These are phyloP conservation scores for Sherardia arvensis DNA, from an alignment of 257 asterid species.

Conservation along the genomic window DNA sequence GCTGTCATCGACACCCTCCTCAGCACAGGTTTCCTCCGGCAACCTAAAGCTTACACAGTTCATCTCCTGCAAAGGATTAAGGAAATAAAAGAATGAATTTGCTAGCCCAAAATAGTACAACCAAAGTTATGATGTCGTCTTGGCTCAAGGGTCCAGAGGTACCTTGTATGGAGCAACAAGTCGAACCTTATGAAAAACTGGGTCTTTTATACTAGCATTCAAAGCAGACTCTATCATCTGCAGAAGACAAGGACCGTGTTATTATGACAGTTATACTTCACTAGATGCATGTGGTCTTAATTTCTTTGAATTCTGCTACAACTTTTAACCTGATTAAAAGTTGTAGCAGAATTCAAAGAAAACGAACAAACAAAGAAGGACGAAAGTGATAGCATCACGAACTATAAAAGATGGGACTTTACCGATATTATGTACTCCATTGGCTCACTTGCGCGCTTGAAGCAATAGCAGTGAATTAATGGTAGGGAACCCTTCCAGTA, in stretches of 20 bases:
- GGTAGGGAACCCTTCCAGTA: conserved; percentile 83
- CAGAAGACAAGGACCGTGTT: not conserved
- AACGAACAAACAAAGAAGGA: not conserved
- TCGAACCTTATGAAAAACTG: conserved; percentile 62
- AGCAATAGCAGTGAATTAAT: conserved; percentile 91
- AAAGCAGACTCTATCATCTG: conserved; percentile 77
- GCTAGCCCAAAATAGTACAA: not conserved
- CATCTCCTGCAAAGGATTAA: conserved; percentile 65
- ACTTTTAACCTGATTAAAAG: not conserved
- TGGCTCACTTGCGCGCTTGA: conserved; percentile 66
- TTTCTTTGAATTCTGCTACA: not conserved
- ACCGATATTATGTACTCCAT: conserved; percentile 51
- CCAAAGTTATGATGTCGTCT: not conserved
- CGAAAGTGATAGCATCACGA: not conserved
- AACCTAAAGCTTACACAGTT: conserved; percentile 82
- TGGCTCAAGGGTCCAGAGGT: conserved; percentile 8
- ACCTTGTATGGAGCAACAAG: conserved; percentile 98
- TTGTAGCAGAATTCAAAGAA: not conserved
- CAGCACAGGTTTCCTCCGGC: conserved; percentile 67
- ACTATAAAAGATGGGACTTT: conserved; percentile 20
- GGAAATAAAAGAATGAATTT: not conserved
- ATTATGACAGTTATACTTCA: not conserved
- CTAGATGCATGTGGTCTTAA: not conserved
- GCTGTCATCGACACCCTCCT: conserved; percentile 16
- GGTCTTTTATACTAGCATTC: conserved; percentile 48